Base-by-base conservation (phyloP, 2,329 filamentous ascomycete genomes). In the Penicillium brevicompactum region DNA sequence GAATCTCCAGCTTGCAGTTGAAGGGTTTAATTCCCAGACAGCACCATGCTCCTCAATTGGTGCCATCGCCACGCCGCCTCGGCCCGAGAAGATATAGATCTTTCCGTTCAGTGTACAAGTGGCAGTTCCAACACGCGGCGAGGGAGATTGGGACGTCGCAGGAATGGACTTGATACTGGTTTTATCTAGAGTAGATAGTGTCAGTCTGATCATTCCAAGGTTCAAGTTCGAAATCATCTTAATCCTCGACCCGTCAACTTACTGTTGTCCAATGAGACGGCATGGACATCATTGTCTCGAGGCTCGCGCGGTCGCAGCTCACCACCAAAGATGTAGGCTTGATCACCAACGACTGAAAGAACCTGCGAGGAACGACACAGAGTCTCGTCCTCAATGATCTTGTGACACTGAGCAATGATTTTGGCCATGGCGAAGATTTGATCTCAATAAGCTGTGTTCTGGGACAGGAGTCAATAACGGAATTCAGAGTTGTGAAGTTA, bases 1-100 rank as follows among this genome's bases (percentile, higher is more conserved):
- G 56, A 79, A 80, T 4, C 80, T 77, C 92, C 91, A 96, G 11
- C 74, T 75, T 51, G 81, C 75, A n/a, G 78, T 76, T 55, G 80
- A 77, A 1, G 88, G 86, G 69, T 91, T 84, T 66, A 90, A 92
- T 30, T 86, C 79, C 91, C 91, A 95, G 49, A 95, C 80, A 3
- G 85, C 80, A 14, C 91, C 91, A 10, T 78, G 71, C 67, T 96
- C 91, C 49, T 92, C 84, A 10, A 96, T 78, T 0, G 90, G 85
- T 1, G 82, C 77, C 83, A 90, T 87, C 27, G 84, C 85, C 3
- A 80, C 74, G 0, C 88, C 88, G 32, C 88, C 87, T 43, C 90
- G 86, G 9, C 92, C 91, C 46, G 90, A 91, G 72, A 92, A 96
- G 41, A 95, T 61, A 74, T 93, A 93, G 65, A 95, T 86, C 21